Base-by-base conservation (phyloP, 2,329 filamentous ascomycete species). In the Aspergillus ustus region DNA sequence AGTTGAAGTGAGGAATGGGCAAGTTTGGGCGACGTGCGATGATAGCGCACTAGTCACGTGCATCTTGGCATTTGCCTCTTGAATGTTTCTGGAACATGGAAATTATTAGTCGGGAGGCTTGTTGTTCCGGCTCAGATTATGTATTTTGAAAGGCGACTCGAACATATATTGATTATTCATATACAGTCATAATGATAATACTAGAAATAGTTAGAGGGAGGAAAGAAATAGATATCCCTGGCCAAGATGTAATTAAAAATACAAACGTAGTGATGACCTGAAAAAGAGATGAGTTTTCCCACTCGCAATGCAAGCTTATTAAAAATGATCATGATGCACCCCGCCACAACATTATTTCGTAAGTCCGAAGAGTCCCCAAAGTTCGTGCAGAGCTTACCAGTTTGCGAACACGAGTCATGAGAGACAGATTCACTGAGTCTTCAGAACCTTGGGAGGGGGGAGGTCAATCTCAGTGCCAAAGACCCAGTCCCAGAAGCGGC, bases 401-500 rank as follows among this genome's bases (percentile, higher is more conserved):
- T 29, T 46, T 48, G 28, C 49, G 37, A 31, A n/a, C 52, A 37
- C 19, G 19, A 22, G 17, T 5, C n/a, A 40, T 15, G 28, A 50
- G 22, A 50, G 40, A 17, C 7, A 22, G 11, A 44, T 66, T 66
- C 67, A 80, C 67, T 77, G 72, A 29, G 73, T 64, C 70, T 80
- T 80, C 29, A 64, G 60, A 15, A 66, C 72, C 61, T 77, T 77
- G 13, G 75, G 70, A 20, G 73, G 56, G 3, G 75, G 78, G 69
- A 68, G 63, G 57, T 83, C 78, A 56, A 99, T 83, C 80, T 96
- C 90, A 1, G 95, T 99, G 67, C 93, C 92, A 74, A 99, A 99
- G 7, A 99, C 81, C 53, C 81, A 82, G 77, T 99, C 95, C 95
- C 95, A 99, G 83, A 99, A 97, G 67, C 89, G 88, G 83, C 91